Evolutionary conservation across 345 rosid genomes (phyloP).

Genomic region (Theobroma cacao): DNA sequence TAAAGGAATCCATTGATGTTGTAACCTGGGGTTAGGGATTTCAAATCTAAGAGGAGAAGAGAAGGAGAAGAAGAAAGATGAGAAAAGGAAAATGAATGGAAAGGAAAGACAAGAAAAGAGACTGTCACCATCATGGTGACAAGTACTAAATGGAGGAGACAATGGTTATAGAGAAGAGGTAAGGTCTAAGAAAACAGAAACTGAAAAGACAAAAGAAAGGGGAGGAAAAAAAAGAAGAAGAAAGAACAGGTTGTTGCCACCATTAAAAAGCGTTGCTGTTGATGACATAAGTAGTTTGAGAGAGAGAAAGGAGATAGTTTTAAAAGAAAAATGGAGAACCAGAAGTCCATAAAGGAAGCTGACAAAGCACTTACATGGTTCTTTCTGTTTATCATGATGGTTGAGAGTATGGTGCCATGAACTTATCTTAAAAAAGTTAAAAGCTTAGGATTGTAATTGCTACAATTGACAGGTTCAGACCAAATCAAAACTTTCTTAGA

Average conservation of each 20-base stretch:
- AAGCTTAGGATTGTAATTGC: not conserved
- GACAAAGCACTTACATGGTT: not conserved
- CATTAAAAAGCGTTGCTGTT: not conserved
- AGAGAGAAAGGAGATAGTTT: not conserved
- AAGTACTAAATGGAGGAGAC: no score
- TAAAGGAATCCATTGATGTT: not conserved
- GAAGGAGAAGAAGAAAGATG: not conserved
- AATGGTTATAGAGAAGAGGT: not conserved
- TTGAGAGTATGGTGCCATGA: not conserved
- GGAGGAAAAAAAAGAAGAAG: no score
- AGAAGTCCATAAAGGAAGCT: not conserved
- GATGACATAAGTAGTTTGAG: not conserved
- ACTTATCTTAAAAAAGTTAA: not conserved
- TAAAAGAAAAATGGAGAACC: not conserved
- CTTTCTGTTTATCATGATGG: not conserved
- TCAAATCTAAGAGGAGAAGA: not conserved
- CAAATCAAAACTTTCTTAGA: not conserved
- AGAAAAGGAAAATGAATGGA: not conserved
- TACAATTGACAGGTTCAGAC: not conserved
- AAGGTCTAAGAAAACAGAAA: not conserved
- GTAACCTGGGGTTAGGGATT: not conserved
- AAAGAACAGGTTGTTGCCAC: not conserved
- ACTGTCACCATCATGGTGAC: no score
- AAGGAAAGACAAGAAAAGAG: not conserved
- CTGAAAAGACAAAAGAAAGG: no score